Base-by-base conservation (phyloP, 2,329 filamentous ascomycete genomes). In the Xylaria sp. region DNA sequence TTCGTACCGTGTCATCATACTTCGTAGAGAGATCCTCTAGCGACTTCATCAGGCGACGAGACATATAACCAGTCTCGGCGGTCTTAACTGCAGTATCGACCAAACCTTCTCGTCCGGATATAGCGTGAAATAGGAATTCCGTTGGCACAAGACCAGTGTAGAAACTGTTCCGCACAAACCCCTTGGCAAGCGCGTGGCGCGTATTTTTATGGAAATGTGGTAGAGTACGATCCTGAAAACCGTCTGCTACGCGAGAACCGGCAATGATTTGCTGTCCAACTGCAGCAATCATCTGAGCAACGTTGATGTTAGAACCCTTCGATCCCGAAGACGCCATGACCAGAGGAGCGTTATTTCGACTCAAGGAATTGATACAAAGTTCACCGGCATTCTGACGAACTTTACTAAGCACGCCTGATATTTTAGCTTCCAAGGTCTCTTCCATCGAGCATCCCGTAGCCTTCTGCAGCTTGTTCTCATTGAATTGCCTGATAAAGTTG, bases 81-180 rank as follows among this genome's bases (percentile, higher is more conserved):
- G 95, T 99, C 81, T 99, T 99, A 79, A 98, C 95, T 63, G 95
- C 95, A 2, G 95, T 99, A 85, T 99, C 95, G 72, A 99, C 93
- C 68, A 99, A 81, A 87, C 95, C 95, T 86, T 98, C 95, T 87
- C 95, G 91, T 70, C 95, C 95, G 71, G 93, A 97, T 80, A 98
- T 97, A 68, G 95, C 95, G 85, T 99, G 95, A 79, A 99, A 98
- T 59, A 98, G 85, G 76, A 99, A 98, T 72, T 99, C 95, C 0
- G 91, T 93, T 1, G 95, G 94, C 1, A 89, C 85, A 0, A 99
- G 81, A 1, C 95, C 95, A 0, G 91, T 91, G 76, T 97, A 99
- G 83, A 99, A 99, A 79, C 93, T 97, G 79, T 98, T 97, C 64
- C 89, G 87, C 49, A 99, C 94, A 79, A 99, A 99, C 67, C 95